Evolutionary conservation across 192 early-diverging fungal genomes (phyloP).

Genomic region (Podochytrium sp.): DNA sequence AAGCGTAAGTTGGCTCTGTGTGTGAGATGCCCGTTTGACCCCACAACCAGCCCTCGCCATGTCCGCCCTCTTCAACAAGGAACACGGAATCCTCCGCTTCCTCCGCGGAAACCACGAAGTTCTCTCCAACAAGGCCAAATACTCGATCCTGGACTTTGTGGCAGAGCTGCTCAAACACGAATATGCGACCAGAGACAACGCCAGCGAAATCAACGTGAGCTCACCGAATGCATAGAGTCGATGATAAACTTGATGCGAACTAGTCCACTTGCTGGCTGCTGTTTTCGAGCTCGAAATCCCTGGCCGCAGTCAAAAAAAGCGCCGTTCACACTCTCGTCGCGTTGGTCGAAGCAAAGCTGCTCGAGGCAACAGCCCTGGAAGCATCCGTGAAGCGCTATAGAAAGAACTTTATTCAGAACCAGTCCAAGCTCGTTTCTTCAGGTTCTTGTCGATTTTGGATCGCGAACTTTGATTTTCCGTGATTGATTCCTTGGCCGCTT

Average conservation of each 20-base stretch:
- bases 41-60: constrained; percentile 30
- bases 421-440: constrained; percentile 37
- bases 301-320: constrained; percentile 30
- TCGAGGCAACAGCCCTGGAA: constrained; percentile 24
- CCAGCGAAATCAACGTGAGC: constrained; percentile 37
- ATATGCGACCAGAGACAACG: constrained; percentile 9
- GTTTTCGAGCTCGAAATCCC: constrained; percentile 37
- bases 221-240: background rate
- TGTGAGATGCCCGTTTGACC: background rate
- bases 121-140: constrained; percentile 36
- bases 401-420: constrained; percentile 30
- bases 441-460: background rate
- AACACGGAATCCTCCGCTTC: constrained; percentile 33
- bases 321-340: constrained; percentile 24
- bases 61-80: constrained; percentile 37
- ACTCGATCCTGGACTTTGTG: constrained; percentile 20
- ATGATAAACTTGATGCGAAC: background rate
- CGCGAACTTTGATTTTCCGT: background rate
- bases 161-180: constrained; percentile 20
- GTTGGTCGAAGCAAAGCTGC: constrained; percentile 23
- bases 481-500: background rate
- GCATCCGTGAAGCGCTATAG: constrained; percentile 37
- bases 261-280: constrained; percentile 14
- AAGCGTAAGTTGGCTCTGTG: background rate
- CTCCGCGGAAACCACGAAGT: constrained; percentile 21